A percentile compares a stretch with the other conserved stretches of the same genome.
phyloP scores from a whole-genome alignment of 805 yeast species.

The Starmerella gropengiesseri region DNA sequence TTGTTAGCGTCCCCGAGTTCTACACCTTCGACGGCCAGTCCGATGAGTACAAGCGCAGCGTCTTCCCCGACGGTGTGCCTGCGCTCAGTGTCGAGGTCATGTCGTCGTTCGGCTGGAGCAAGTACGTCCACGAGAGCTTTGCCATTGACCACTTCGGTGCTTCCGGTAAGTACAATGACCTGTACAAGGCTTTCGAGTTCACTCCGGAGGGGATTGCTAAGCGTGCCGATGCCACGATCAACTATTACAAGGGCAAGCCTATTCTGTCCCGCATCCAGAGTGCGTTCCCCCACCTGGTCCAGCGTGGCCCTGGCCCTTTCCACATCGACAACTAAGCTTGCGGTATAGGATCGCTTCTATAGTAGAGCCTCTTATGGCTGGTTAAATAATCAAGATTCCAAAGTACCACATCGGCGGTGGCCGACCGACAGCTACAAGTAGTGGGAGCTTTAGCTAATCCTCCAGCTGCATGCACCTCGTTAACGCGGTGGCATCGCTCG shows the following conservation, averaged over 20 bases:
- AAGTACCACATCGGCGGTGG: neutral
- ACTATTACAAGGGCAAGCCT: constrained; percentile 70
- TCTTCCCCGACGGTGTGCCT: constrained; percentile 92
- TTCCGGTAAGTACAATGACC: constrained; percentile 76
- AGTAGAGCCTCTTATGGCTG: no score
- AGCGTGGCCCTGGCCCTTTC: constrained; percentile 27
- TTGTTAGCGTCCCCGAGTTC: constrained; percentile 92
- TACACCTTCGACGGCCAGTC: constrained; percentile 78
- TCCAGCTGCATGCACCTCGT: no score
- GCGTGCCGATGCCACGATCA: constrained; percentile 69
- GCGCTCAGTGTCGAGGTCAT: constrained; percentile 87
- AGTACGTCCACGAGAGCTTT: constrained; percentile 91
- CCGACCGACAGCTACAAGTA: neutral
- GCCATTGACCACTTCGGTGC: constrained; percentile 96
- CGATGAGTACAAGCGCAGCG: constrained; percentile 66
- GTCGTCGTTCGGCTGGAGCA: constrained; percentile 85
- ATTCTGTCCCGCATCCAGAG: constrained; percentile 56
- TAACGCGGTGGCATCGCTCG: constrained; percentile 1
- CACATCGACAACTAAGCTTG: constrained; percentile 10
- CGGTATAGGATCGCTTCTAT: no score
- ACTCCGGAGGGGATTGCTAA: constrained; percentile 86
- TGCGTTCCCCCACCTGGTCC: constrained; percentile 24
- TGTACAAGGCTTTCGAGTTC: constrained; percentile 79
- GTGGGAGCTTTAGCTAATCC: no score
- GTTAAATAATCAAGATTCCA: neutral